Percentiles rank a stretch among this genome's conserved stretches.
phyloP scores from a whole-genome alignment of 2,329 filamentous ascomycete species.

The Sarocladium strictum region DNA sequence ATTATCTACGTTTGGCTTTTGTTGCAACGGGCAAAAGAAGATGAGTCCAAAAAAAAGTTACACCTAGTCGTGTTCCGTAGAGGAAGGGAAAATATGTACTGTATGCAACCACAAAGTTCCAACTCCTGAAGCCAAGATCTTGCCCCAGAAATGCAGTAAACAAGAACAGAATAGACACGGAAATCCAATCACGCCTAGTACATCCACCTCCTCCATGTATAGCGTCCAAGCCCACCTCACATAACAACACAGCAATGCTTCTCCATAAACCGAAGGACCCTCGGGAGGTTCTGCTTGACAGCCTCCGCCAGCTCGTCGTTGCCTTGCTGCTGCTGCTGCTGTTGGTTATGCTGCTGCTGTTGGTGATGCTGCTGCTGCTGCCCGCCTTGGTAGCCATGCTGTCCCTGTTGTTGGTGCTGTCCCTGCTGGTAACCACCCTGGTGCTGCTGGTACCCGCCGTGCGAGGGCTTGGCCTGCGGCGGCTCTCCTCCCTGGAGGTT shows the following conservation, averaged over 20 bases:
- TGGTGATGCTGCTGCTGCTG: slow-evolving; percentile 35
- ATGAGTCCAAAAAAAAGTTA: not conserved
- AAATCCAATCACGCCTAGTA: not conserved
- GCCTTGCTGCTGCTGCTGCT: slow-evolving; percentile 37
- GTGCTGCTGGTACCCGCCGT: slow-evolving; percentile 21
- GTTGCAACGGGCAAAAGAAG: not conserved
- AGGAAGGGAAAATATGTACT: too few species aligned
- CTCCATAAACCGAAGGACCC: slow-evolving; percentile 58
- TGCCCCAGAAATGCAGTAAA: not conserved
- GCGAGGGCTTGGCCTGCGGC: slow-evolving; percentile 37
- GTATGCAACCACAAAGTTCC: too few species aligned
- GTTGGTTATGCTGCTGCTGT: slow-evolving; percentile 24
- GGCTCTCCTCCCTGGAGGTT: slow-evolving; percentile 71
- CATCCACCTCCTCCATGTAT: not conserved
- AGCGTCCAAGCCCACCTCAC: slow-evolving; percentile 37
- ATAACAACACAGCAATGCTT: slow-evolving; percentile 70
- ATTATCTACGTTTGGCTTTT: not conserved
- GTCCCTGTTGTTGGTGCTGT: slow-evolving; percentile 19
- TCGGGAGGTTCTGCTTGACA: slow-evolving; percentile 54
- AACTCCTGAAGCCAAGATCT: too few species aligned
- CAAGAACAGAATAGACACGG: not conserved
- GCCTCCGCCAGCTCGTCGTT: slow-evolving; percentile 52
- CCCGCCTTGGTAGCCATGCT: slow-evolving; percentile 22
- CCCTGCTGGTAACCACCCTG: slow-evolving; percentile 18
- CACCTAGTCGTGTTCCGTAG: too few species aligned